Conservation (phyloP, 306 rosid species). For the Alnus rubra region DNA sequence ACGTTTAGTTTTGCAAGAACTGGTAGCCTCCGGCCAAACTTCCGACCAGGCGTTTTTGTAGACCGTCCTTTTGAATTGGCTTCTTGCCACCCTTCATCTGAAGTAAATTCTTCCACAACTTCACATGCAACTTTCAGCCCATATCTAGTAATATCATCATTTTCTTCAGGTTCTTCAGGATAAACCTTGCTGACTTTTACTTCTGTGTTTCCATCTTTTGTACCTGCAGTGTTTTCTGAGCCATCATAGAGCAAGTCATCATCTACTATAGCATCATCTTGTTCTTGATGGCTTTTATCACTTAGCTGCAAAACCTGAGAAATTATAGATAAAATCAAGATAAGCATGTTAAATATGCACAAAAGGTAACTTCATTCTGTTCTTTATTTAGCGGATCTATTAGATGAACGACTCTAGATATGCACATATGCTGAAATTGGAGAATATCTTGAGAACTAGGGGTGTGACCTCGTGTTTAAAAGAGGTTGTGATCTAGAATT, state of each 20-base stretch:
- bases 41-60: slow-evolving; percentile 53
- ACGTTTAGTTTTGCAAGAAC: slow-evolving; percentile 55
- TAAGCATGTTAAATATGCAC: slow-evolving; percentile 13
- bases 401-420: background rate
- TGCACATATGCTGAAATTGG: background rate
- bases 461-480: background rate
- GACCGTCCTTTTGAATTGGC: slow-evolving; percentile 79
- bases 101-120: slow-evolving; percentile 54
- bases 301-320: slow-evolving; percentile 53
- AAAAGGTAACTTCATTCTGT: slow-evolving; percentile 1
- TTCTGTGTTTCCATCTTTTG: slow-evolving; percentile 30
- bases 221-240: slow-evolving; percentile 29
- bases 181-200: slow-evolving; percentile 27
- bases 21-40: slow-evolving; percentile 53
- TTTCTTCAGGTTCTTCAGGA: slow-evolving; percentile 47
- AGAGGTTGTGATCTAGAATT: background rate
- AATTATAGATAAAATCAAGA: slow-evolving; percentile 26
- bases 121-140: slow-evolving; percentile 35
- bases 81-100: slow-evolving; percentile 98
- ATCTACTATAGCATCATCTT: slow-evolving; percentile 30
- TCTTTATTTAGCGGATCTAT: slow-evolving; percentile 10
- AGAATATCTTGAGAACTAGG: background rate
- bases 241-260: slow-evolving; percentile 41
- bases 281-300: slow-evolving; percentile 52
- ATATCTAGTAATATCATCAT: slow-evolving; percentile 28